These are phyloP conservation scores for Exophiala aquamarina DNA, from an alignment of 2,329 filamentous ascomycete species.

Conservation along the genomic window DNA sequence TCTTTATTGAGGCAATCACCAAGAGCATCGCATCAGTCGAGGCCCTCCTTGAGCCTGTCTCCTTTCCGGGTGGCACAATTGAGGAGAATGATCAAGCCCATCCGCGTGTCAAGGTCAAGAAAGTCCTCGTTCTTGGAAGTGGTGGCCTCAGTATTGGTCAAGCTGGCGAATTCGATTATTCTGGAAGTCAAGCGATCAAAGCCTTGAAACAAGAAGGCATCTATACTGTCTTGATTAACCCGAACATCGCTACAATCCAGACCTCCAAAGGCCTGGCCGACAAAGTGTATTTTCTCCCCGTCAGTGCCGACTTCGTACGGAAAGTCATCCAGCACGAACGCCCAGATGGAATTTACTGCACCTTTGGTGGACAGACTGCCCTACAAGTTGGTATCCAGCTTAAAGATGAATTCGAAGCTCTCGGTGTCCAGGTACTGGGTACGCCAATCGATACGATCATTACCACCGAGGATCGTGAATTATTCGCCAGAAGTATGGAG, in stretches of 20 bases:
- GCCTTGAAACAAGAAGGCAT: slow-evolving; percentile 96
- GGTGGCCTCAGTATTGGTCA: slow-evolving; percentile 97
- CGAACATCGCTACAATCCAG: slow-evolving; percentile 98
- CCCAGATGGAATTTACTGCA: slow-evolving; percentile 95
- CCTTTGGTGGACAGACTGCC: slow-evolving; percentile 96
- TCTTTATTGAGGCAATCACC: slow-evolving; percentile 85
- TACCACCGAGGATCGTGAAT: slow-evolving; percentile 95
- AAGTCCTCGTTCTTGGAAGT: slow-evolving; percentile 89
- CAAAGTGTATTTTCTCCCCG: slow-evolving; percentile 97
- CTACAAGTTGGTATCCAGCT: slow-evolving; percentile 96
- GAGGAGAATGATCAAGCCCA: slow-evolving; percentile 75
- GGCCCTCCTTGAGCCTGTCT: slow-evolving; percentile 70
- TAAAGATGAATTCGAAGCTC: slow-evolving; percentile 90
- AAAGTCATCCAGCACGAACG: slow-evolving; percentile 95
- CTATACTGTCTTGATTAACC: slow-evolving; percentile 97
- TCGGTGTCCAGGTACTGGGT: slow-evolving; percentile 91
- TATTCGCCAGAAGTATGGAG: slow-evolving; percentile 98
- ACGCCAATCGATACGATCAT: slow-evolving; percentile 98
- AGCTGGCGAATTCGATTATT: slow-evolving; percentile 98
- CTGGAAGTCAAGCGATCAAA: slow-evolving; percentile 97
- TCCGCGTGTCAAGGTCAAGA: slow-evolving; percentile 83
- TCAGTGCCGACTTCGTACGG: slow-evolving; percentile 94
- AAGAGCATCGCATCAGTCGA: slow-evolving; percentile 67
- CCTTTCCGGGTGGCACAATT: slow-evolving; percentile 80
- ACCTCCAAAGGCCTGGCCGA: slow-evolving; percentile 97